Evolutionary conservation across 75 land plant species (phyloP), one percentile per base, ranked within the genome.

Genomic region (Selaginella tamariscina): DNA sequence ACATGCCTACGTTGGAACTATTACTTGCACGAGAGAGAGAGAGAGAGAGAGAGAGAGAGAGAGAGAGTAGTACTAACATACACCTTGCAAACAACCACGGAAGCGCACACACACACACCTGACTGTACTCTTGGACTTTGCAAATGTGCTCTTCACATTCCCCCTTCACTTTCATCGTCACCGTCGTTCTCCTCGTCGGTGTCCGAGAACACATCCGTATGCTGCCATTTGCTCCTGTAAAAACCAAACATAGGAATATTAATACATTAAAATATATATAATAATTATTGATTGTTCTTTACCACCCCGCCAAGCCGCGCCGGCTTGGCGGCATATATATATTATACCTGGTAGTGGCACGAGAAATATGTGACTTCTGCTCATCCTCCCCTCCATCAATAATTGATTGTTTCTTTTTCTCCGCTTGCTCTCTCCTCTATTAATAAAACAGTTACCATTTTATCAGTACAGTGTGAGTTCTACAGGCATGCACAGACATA

Each of bases 151-250:
- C 28, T 32, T 57, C 27, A 32, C 24, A 26, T 81, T 73, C 55
- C 71, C 65, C 55, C 54, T 30, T 72, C 82, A 68, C 75, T 77
- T 0, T 67, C 72, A 54, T 74, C 84, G 15, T 74, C 81, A 56
- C 85, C 85, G 32, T 79, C 89, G 72, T 76, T 65, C 30, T 88
- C 77, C 27, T 54, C 68, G 2, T 77, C 76, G 15, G 60, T 68
- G 30, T 77, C 96, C 68, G 92, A 87, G 76, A 95, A 95, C 63
- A 95, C 79, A 68, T 82, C 74, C 18, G 99, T 90, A 64, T 95
- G 89, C 67, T 85, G 85, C 99, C 99, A 95, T 74, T 77, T 85
- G 70, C 99, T 90, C 85, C 88, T 91, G 84, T 2, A 69, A 31
- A 65, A 65, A 65, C 2, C 27, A 15, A 65, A 11, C 29, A 5